Conservation (phyloP, 441 rosid species). For the Capsella rubella region DNA sequence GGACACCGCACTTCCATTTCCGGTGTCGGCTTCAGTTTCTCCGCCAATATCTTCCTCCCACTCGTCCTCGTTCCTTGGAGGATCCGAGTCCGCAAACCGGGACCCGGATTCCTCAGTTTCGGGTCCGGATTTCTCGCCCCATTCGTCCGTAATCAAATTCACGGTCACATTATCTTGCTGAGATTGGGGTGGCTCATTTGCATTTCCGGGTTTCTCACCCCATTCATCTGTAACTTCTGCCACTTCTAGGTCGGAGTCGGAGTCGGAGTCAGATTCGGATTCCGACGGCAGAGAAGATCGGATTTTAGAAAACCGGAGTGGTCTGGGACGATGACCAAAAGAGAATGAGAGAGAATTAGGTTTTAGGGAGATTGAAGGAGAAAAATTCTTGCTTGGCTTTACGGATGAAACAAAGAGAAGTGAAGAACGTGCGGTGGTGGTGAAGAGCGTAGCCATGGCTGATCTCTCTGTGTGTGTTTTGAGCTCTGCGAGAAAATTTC, state of each 20-base stretch:
- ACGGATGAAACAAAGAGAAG: conserved; percentile 31
- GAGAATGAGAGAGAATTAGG: conserved; percentile 39
- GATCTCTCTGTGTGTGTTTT: conserved; percentile 29
- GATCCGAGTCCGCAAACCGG: conserved; percentile 67
- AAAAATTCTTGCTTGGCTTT: conserved; percentile 20
- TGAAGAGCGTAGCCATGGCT: conserved; percentile 60
- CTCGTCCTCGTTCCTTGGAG: conserved; percentile 83
- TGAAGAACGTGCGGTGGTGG: conserved; percentile 44
- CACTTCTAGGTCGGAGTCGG: conserved; percentile 29
- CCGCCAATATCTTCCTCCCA: conserved; percentile 60
- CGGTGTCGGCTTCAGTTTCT: conserved; percentile 28
- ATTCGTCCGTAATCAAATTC: conserved; percentile 64
- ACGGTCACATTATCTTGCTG: conserved; percentile 21
- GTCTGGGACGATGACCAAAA: conserved; percentile 33
- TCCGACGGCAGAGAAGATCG: conserved; percentile 40
- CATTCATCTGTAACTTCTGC: conserved; percentile 61
- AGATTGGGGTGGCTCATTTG: conserved; percentile 32
- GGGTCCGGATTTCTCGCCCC: conserved; percentile 75
- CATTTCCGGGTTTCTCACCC: conserved; percentile 57
- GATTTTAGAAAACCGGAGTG: conserved; percentile 42
- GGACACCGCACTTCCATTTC: conserved; percentile 44
- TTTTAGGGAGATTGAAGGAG: conserved; percentile 23
- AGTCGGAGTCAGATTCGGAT: conserved; percentile 42
- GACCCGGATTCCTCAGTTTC: conserved; percentile 45
- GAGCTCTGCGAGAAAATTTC: not conserved